Evolutionary conservation across 768 basidiomycete genomes (phyloP), one percentile per base, ranked within the genome.

Genomic region (Mrakia hoshinonis): DNA sequence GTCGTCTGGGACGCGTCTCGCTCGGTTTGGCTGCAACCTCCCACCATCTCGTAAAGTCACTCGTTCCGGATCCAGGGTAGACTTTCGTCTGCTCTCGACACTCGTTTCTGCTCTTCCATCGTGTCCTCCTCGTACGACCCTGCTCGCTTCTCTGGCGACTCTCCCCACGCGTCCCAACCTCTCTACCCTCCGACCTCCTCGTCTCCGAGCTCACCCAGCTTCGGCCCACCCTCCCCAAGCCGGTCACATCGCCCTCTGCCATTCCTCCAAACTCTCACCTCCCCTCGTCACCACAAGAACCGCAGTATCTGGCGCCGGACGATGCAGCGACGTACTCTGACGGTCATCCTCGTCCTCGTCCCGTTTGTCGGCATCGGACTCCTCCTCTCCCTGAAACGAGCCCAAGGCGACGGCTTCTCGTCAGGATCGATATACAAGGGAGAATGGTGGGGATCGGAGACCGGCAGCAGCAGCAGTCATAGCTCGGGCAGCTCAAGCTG

Each of bases 341-440:
- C 46, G 24, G 26, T 68, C 46, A 43, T 55, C 46, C 43, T 46
- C 54, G 38, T 39, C 54, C 54, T 68, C 54, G 54, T 60, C 26
- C 43, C 29, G 24, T 15, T 60, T 4, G 52, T 68, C 39, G 39
- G 38, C 13, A 26, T 68, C 24, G 55, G 39, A 1, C 54, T 68
- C 67, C 52, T 68, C 29, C 18, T 68, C 11, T 55, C 38, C 67
- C 6, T 43, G 20, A 29, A 15, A 18, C 54, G 49, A 20, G 36
- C 26, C 43, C 54, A 22, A 13, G 26, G 47, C 15, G 39, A 26
- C 58, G 67, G 67, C 29, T 39, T 54, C 26, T 20, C 24, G 31
- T 13, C 55, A 36, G 55, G 29, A 13, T 34, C 29, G 1, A 4
- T 58, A 18, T 34, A 61, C 20, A 61, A 39, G 36, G 58, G 58